These are phyloP conservation scores for Dalechampia spathulata DNA, from an alignment of 441 rosid species.

Conservation along the genomic window DNA sequence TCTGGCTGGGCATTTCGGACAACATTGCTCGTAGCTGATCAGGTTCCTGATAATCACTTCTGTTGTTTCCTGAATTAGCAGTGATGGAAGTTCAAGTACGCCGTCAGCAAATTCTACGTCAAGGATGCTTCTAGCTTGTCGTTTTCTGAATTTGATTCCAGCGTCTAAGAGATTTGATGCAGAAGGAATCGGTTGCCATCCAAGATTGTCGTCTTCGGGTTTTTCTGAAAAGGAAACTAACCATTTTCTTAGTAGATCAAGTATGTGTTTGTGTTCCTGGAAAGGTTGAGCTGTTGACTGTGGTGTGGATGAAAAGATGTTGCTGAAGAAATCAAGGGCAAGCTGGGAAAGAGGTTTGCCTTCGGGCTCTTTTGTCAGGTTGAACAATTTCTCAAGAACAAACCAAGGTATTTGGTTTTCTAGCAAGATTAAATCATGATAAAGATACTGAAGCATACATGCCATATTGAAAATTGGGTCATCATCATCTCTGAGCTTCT, in stretches of 20 bases:
- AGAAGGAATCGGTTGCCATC: slow-evolving; percentile 19
- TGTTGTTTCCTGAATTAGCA: slow-evolving; percentile 22
- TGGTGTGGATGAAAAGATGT: slow-evolving; percentile 14
- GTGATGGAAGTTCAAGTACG: slow-evolving; percentile 20
- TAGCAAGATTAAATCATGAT: slow-evolving; percentile 28
- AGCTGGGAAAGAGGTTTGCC: slow-evolving; percentile 14
- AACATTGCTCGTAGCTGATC: slow-evolving; percentile 28
- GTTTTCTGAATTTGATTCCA: slow-evolving; percentile 21
- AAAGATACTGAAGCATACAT: slow-evolving; percentile 16
- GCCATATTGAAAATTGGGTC: slow-evolving; percentile 27
- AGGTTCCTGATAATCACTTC: slow-evolving; percentile 26
- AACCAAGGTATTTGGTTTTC: slow-evolving; percentile 36
- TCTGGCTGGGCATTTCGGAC: neutral
- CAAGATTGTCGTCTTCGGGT: neutral
- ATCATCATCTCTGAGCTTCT: neutral
- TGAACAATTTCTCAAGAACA: slow-evolving; percentile 25
- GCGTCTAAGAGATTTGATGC: slow-evolving; percentile 17
- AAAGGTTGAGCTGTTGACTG: neutral
- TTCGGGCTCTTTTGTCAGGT: slow-evolving; percentile 2
- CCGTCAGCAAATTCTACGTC: slow-evolving; percentile 19
- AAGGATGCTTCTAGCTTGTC: slow-evolving; percentile 8
- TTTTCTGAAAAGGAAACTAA: slow-evolving; percentile 1
- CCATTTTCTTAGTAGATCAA: slow-evolving; percentile 18
- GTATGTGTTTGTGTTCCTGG: slow-evolving; percentile 19
- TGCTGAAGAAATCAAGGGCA: slow-evolving; percentile 13